Evolutionary conservation across 106 monocot genomes (phyloP).

Genomic region (Allium sativum): DNA sequence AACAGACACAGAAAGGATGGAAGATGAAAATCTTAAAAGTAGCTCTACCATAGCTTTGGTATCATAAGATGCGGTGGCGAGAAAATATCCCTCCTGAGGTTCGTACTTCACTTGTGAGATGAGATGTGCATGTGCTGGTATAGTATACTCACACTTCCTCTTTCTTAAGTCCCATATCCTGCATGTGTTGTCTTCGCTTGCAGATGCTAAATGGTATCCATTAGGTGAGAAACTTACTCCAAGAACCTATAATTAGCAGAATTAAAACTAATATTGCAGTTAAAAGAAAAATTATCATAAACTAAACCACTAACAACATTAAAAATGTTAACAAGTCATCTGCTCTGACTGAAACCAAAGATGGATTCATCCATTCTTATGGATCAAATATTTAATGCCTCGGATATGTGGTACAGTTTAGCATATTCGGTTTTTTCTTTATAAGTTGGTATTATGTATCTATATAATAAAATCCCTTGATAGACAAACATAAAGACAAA

Average conservation of each 20-base stretch:
- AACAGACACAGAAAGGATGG: neutral
- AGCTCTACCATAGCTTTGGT: conserved; percentile 74
- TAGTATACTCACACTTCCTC: conserved; percentile 60
- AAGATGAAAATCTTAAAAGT: neutral
- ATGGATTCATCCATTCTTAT: no score
- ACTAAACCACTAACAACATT: no score
- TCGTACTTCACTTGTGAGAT: conserved; percentile 95
- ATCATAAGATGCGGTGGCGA: conserved; percentile 87
- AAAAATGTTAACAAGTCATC: no score
- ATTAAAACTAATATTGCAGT: no score
- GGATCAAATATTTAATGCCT: no score
- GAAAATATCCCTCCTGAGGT: conserved; percentile 88
- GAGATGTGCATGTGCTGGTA: conserved; percentile 87
- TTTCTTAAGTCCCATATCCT: conserved; percentile 97
- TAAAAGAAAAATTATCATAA: no score
- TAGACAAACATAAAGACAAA: no score
- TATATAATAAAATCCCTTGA: no score
- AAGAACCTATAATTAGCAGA: conserved; percentile 38
- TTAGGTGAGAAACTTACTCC: conserved; percentile 87
- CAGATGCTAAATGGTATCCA: conserved; percentile 81
- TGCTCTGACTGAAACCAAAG: no score
- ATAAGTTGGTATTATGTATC: no score
- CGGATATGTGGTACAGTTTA: no score
- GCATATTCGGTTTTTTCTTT: no score
- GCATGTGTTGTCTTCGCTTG: conserved; percentile 83